Base-by-base conservation (phyloP, 331 rosid species). In the Pyracantha coccinea region DNA sequence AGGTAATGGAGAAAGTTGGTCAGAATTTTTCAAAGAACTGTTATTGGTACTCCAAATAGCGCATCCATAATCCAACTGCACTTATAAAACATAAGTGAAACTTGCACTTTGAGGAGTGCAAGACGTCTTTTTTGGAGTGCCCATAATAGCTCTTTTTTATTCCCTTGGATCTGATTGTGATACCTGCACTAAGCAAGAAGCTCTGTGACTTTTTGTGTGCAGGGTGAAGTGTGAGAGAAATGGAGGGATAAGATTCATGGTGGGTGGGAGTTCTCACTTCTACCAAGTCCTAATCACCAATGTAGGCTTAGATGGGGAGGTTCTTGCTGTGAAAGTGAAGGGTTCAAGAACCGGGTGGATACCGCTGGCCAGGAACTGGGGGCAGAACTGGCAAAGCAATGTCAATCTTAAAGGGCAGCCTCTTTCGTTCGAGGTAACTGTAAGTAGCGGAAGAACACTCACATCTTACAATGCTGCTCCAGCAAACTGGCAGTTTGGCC, bases 301-400 rank as follows among this genome's bases (percentile, higher is more conserved):
- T 79, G 98, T 95, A 4, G 99, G 98, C 45, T 24, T 76, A 76
- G 97, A 95, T 31, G 99, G 99, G 77, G 98, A 88, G 70, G 92
- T 90, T 52, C 75, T 86, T 53, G 99, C 85, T 35, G 97, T 92
- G 80, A 95, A 95, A 80, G 97, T 92, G 91, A 95, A 95, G 80
- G 98, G 99, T 47, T 87, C 98, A 19, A 89, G 82, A 84, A 95
- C 98, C 45, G 97, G 99, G 24, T 95, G 99, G 99, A 90, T 92
- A 66, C 93, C 97, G 0, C 81, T 95, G 98, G 91, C 96, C 35
- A 89, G 99, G 78, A 95, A 95, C 35, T 90, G 99, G 99, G 98
- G 98, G 20, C 96, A 89, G 75, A 84, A 84, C 78, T 91, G 97
- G 96, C 96, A 91, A 77, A 88, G 91, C 89, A 88, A 86, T 79